A percentile compares a stretch with the other conserved stretches of the same genome.
Evolutionary conservation across 2,329 filamentous ascomycete species (phyloP).

Genomic region (Colletotrichum tofieldiae): DNA sequence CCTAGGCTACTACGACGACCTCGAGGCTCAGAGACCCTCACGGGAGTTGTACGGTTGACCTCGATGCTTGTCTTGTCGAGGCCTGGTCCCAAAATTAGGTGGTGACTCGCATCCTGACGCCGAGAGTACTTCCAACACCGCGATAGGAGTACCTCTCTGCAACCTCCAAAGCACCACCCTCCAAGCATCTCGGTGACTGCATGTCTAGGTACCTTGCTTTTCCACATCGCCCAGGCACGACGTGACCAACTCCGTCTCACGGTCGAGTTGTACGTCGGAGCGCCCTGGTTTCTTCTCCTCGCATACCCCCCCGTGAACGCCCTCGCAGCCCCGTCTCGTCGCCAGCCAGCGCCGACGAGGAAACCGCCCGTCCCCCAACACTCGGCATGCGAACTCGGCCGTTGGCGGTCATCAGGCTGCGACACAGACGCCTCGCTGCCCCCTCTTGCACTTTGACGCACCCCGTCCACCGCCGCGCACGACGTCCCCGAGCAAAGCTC

Average conservation of each 20-base stretch:
- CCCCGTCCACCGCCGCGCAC: too few species aligned
- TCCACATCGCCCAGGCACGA: not conserved
- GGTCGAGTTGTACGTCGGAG: too few species aligned
- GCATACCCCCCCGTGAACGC: not conserved
- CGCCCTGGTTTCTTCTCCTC: too few species aligned
- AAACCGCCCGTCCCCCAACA: not conserved
- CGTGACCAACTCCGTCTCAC: not conserved
- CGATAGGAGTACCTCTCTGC: not conserved
- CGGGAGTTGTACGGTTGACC: not conserved
- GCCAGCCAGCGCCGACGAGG: not conserved
- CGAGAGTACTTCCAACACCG: not conserved
- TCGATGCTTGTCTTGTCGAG: not conserved
- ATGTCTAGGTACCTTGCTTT: not conserved
- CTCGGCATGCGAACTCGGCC: not conserved
- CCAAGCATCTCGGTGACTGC: not conserved
- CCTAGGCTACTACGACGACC: not conserved
- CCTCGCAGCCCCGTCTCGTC: not conserved
- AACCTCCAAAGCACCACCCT: not conserved
- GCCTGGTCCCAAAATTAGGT: not conserved
- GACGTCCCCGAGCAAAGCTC: too few species aligned
- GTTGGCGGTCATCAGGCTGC: not conserved
- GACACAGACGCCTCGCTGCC: not conserved
- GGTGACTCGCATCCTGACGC: not conserved
- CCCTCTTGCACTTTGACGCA: not conserved
- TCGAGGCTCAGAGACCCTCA: not conserved